phyloP scores from a whole-genome alignment of 1,284 basidiomycete species.

The Agroathelia rolfsii region DNA sequence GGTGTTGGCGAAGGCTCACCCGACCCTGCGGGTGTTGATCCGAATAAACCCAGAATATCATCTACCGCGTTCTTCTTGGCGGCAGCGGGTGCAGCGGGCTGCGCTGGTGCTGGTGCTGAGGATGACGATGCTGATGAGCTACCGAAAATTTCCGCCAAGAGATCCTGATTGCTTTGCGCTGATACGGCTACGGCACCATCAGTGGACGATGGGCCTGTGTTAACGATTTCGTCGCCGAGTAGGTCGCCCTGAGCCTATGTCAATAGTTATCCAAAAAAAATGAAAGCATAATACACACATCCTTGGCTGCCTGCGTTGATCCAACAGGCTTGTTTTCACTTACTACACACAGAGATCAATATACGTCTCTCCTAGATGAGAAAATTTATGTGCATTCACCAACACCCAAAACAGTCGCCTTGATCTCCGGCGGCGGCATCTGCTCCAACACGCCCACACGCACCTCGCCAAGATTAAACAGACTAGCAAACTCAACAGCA shows the following conservation, averaged over 20 bases:
- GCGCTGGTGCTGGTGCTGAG: slow-evolving; percentile 30
- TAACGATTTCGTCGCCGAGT: slow-evolving; percentile 61
- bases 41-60: slow-evolving; percentile 91
- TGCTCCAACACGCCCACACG: slow-evolving; percentile 89
- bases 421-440: slow-evolving; percentile 97
- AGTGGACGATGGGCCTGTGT: slow-evolving; percentile 26
- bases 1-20: slow-evolving; percentile 25
- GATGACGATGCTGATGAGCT: slow-evolving; percentile 28
- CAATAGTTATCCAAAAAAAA: slow-evolving; percentile 8
- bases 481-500: slow-evolving; percentile 86
- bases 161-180: slow-evolving; percentile 73
- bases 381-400: slow-evolving; percentile 39
- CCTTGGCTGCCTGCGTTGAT: slow-evolving; percentile 70
- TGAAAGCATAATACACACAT: slow-evolving; percentile 33
- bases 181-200: slow-evolving; percentile 28
- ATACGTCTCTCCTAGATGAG: neutral
- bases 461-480: slow-evolving; percentile 70
- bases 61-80: slow-evolving; percentile 57
- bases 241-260: slow-evolving; percentile 54
- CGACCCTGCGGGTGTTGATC: slow-evolving; percentile 32
- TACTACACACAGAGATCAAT: slow-evolving; percentile 33
- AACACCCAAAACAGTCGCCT: slow-evolving; percentile 86
- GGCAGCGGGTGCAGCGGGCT: slow-evolving; percentile 32
- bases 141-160: slow-evolving; percentile 93
- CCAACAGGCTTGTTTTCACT: slow-evolving; percentile 93